A percentile compares a stretch with the other conserved stretches of the same genome.
Evolutionary conservation across 192 early-diverging fungal genomes (phyloP).

Genomic region (Coemansia pectinata): DNA sequence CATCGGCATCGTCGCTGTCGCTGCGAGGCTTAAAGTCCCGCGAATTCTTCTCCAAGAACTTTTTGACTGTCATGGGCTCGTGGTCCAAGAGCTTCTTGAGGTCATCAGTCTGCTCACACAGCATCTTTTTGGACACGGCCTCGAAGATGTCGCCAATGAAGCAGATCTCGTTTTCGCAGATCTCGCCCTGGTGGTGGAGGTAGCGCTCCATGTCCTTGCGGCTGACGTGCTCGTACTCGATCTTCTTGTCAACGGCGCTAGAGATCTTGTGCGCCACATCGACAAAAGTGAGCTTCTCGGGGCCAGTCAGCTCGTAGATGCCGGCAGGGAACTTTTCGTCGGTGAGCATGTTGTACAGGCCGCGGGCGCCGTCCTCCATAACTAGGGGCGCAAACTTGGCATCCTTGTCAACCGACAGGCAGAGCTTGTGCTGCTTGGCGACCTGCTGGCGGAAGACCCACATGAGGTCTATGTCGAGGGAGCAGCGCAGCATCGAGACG

Average conservation of each 20-base stretch:
- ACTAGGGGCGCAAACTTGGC: constrained; percentile 42
- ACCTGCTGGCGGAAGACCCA: constrained; percentile 53
- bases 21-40: constrained; percentile 42
- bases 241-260: constrained; percentile 24
- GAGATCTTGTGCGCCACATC: constrained; percentile 25
- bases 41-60: constrained; percentile 43
- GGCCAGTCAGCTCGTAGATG: constrained; percentile 44
- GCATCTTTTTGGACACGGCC: constrained; percentile 26
- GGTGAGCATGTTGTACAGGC: constrained; percentile 44
- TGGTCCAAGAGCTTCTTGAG: constrained; percentile 41
- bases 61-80: constrained; percentile 37
- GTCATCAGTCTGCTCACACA: constrained; percentile 30
- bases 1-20: neutral
- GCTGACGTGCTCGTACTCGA: constrained; percentile 29
- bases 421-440: constrained; percentile 26
- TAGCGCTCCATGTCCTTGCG: constrained; percentile 33
- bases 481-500: constrained; percentile 49
- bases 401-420: constrained; percentile 22
- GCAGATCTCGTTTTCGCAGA: constrained; percentile 23
- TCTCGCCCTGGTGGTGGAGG: constrained; percentile 21
- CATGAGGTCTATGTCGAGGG: constrained; percentile 45
- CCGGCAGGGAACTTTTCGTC: constrained; percentile 33
- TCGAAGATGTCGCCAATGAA: constrained; percentile 41
- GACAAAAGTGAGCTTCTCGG: constrained; percentile 23
- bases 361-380: constrained; percentile 27